Evolutionary conservation across 345 rosid species (phyloP).

Genomic region (Durio zibethinus): DNA sequence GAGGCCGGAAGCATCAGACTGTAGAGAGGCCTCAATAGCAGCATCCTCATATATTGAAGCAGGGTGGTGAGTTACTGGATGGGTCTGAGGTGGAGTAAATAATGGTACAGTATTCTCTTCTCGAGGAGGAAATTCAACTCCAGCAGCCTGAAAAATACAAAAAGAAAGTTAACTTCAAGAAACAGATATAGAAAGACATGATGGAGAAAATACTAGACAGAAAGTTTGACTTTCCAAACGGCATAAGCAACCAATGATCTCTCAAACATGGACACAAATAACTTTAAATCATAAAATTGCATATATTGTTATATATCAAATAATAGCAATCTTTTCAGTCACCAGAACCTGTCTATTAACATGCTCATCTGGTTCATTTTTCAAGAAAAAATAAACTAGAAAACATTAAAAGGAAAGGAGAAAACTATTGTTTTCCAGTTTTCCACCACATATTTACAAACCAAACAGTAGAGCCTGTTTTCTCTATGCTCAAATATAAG

Average conservation of each 20-base stretch:
- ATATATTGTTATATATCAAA: neutral
- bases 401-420: neutral
- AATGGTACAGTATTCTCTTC: slow-evolving; percentile 75
- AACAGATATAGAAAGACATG: neutral
- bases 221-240: neutral
- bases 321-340: neutral
- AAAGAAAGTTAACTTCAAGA: neutral
- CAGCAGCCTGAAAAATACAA: slow-evolving; percentile 16
- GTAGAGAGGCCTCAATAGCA: slow-evolving; percentile 86
- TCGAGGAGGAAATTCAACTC: slow-evolving; percentile 85
- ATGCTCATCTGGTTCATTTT: neutral
- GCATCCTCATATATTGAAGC: slow-evolving; percentile 72
- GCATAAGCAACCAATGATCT: neutral
- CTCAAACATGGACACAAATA: neutral
- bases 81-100: slow-evolving; percentile 96
- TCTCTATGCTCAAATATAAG: neutral
- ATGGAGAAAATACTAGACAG: neutral
- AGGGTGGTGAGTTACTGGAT: slow-evolving; percentile 54
- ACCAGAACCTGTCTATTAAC: neutral
- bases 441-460: neutral
- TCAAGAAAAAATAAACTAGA: neutral
- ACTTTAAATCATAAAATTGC: neutral
- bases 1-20: slow-evolving; percentile 80
- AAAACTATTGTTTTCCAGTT: neutral
- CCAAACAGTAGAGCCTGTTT: neutral